Percentiles rank a stretch among this genome's conserved stretches.
These are phyloP conservation scores for Lophium mytilinum DNA, from an alignment of 495 filamentous ascomycete genomes.

Conservation along the genomic window DNA sequence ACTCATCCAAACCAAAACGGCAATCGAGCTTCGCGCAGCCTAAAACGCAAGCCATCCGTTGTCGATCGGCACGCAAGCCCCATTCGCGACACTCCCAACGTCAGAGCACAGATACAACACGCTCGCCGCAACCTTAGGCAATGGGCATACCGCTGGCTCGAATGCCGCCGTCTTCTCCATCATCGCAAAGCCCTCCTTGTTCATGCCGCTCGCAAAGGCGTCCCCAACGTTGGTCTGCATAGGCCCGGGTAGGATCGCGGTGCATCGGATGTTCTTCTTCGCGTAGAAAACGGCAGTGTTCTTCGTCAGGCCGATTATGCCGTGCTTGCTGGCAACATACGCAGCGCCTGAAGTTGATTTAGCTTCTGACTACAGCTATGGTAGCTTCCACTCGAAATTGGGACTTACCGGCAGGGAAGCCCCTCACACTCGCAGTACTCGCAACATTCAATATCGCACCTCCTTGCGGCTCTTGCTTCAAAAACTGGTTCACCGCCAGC, in stretches of 20 bases:
- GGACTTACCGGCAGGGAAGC: neutral
- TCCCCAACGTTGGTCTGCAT: conserved; percentile 52
- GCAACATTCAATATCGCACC: conserved; percentile 1
- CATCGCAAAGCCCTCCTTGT: conserved; percentile 36
- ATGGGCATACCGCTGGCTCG: conserved; percentile 2
- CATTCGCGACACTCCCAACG: conserved; percentile 12
- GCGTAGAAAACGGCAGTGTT: conserved; percentile 54
- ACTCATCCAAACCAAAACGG: no score
- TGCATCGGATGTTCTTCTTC: conserved; percentile 47
- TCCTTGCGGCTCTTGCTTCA: conserved; percentile 28
- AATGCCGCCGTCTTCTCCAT: neutral
- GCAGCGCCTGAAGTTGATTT: conserved; percentile 38
- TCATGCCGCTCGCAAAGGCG: conserved; percentile 38
- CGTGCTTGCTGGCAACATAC: conserved; percentile 49
- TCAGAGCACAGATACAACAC: conserved; percentile 18
- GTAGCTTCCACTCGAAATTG: no score
- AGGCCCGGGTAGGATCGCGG: conserved; percentile 48
- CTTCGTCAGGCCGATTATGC: conserved; percentile 52
- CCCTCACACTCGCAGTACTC: neutral
- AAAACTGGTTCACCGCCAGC: conserved; percentile 43
- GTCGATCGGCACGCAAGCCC: conserved; percentile 18
- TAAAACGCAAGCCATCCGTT: conserved; percentile 8
- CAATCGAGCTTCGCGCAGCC: neutral
- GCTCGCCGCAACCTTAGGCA: conserved; percentile 17
- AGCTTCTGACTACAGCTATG: no score